phyloP scores from a whole-genome alignment of 768 basidiomycete genomes.

The Gloeostereum incarnatum region DNA sequence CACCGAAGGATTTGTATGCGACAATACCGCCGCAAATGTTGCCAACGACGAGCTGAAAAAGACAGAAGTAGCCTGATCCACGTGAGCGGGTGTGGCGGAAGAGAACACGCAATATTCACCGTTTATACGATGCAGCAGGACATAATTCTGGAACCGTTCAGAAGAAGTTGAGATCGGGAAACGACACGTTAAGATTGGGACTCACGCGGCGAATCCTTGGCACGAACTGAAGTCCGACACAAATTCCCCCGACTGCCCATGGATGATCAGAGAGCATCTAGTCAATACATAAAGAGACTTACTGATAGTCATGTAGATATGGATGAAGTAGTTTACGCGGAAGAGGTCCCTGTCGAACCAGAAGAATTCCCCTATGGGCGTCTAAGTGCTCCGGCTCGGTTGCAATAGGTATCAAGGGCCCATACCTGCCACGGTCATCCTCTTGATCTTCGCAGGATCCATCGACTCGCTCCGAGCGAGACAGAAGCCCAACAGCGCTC shows the following conservation, averaged over 20 bases:
- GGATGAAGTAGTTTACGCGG: constrained; percentile 13
- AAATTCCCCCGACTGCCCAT: constrained; percentile 14
- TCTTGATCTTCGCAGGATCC: constrained; percentile 9
- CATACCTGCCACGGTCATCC: too few relatives aligned
- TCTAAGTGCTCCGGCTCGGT: not conserved
- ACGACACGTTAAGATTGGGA: not conserved
- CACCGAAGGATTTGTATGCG: constrained; percentile 13
- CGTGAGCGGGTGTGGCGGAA: not conserved
- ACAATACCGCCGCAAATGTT: constrained; percentile 13
- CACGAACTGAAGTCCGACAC: constrained; percentile 14
- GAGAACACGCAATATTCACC: constrained; percentile 5
- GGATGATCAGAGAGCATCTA: not conserved
- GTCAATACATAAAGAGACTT: constrained; percentile 1
- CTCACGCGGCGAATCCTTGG: constrained; percentile 16
- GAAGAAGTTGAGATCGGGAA: not conserved
- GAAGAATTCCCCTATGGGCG: constrained; percentile 14
- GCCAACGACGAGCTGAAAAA: constrained; percentile 11
- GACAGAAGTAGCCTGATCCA: constrained; percentile 10
- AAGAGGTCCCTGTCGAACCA: constrained; percentile 13
- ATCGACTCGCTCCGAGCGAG: constrained; percentile 12
- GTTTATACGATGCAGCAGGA: constrained; percentile 16
- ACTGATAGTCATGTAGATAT: constrained; percentile 17
- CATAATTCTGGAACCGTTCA: constrained; percentile 8
- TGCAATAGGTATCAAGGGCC: too few relatives aligned
- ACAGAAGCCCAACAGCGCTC: constrained; percentile 16